Percentiles rank a stretch among this genome's conserved stretches.
Evolutionary conservation across 257 asterid species (phyloP).

Genomic region (Solanum infundibuliforme): DNA sequence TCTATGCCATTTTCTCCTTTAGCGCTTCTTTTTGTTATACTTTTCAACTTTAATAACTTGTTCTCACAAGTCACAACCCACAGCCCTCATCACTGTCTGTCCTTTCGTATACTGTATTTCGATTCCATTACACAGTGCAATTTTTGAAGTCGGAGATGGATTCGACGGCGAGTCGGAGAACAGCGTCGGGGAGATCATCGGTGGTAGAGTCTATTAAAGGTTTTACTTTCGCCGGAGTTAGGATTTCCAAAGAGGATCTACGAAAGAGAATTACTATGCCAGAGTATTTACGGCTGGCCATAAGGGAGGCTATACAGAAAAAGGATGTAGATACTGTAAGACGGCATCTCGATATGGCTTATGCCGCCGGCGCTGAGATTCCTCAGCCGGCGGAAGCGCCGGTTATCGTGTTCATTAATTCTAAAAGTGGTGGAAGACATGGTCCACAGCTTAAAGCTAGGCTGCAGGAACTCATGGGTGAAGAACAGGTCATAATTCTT

Average conservation of each 20-base stretch:
- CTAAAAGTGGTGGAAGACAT: slow-evolving; percentile 89
- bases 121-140: not conserved
- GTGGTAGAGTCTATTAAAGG: slow-evolving; percentile 57
- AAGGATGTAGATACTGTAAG: slow-evolving; percentile 35
- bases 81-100: not conserved
- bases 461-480: slow-evolving; percentile 74
- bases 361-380: slow-evolving; percentile 24
- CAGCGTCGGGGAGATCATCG: slow-evolving; percentile 52
- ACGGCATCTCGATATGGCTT: slow-evolving; percentile 30
- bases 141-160: not conserved
- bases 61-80: not conserved
- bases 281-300: slow-evolving; percentile 53
- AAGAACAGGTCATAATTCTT: slow-evolving; percentile 59
- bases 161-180: not conserved
- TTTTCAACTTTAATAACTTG: not conserved
- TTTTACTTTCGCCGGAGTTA: slow-evolving; percentile 43
- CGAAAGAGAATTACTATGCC: slow-evolving; percentile 60
- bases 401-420: slow-evolving; percentile 67
- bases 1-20: not conserved
- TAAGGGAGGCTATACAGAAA: slow-evolving; percentile 57
- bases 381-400: slow-evolving; percentile 53
- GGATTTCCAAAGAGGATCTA: slow-evolving; percentile 61
- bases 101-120: not conserved
- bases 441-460: slow-evolving; percentile 81
- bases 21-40: not conserved